Percentiles rank a stretch among this genome's conserved stretches.
These are phyloP conservation scores for Beauveria sp. DNA, from an alignment of 2,329 filamentous ascomycete species.

Conservation along the genomic window DNA sequence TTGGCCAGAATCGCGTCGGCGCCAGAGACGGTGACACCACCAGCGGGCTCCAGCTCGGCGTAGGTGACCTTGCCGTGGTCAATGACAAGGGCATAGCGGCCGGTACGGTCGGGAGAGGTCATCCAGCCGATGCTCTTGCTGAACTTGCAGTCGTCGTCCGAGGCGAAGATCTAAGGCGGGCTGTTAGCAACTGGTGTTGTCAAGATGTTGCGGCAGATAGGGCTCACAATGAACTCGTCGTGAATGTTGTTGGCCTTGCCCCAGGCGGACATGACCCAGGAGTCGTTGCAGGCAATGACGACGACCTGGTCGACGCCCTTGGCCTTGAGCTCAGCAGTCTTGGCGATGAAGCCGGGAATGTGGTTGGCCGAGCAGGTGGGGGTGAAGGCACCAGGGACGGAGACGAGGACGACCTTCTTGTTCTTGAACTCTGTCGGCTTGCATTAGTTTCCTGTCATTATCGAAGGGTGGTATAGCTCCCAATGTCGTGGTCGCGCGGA, in stretches of 20 bases:
- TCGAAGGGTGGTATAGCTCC: neutral
- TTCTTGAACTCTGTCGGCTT: constrained; percentile 41
- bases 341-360: constrained; percentile 71
- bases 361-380: constrained; percentile 78
- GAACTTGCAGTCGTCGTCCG: constrained; percentile 62
- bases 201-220: neutral
- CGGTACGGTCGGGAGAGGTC: constrained; percentile 59
- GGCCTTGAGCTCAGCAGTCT: constrained; percentile 60
- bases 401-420: constrained; percentile 50
- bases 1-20: constrained; percentile 47
- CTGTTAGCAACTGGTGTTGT: neutral
- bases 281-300: constrained; percentile 77
- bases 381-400: constrained; percentile 69
- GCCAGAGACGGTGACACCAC: constrained; percentile 39
- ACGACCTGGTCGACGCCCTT: constrained; percentile 80
- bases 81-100: constrained; percentile 71
- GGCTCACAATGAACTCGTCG: constrained; percentile 53
- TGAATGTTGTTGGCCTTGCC: constrained; percentile 78
- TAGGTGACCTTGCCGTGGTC: constrained; percentile 80
- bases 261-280: constrained; percentile 83
- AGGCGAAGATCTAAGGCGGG: constrained; percentile 58
- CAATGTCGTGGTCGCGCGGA: neutral
- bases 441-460: neutral
- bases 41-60: constrained; percentile 61
- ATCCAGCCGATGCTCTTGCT: constrained; percentile 73